phyloP scores from a whole-genome alignment of 2,329 filamentous ascomycete genomes.

The Colletotrichum sp. region DNA sequence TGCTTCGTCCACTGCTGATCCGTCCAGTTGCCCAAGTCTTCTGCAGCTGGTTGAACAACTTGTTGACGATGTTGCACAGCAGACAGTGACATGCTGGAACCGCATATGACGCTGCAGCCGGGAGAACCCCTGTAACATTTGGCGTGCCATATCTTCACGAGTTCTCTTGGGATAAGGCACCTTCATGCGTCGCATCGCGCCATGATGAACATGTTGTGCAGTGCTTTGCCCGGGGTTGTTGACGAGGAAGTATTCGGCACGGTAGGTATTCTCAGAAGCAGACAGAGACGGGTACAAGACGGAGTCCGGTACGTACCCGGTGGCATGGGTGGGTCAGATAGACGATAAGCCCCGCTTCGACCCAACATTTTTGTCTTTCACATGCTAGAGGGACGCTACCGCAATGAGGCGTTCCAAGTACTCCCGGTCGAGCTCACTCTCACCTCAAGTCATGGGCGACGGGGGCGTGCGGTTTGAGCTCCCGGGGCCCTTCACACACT shows the following conservation, averaged over 20 bases:
- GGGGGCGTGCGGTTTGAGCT: constrained; percentile 3
- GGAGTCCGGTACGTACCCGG: neutral
- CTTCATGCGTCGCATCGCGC: constrained; percentile 8
- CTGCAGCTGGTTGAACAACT: neutral
- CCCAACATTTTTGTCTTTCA: constrained; percentile 22
- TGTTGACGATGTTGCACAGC: neutral
- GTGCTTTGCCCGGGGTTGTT: neutral
- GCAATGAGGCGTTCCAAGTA: neutral
- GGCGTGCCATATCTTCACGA: neutral
- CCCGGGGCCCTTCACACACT: neutral
- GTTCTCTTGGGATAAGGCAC: neutral
- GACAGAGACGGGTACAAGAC: neutral
- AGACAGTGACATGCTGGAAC: neutral
- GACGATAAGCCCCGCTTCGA: constrained; percentile 17
- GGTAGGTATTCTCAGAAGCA: neutral
- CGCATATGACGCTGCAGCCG: neutral
- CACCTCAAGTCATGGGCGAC: neutral
- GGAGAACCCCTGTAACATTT: constrained; percentile 2
- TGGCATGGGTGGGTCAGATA: constrained; percentile 13
- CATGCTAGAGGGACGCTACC: constrained; percentile 4
- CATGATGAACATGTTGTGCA: neutral
- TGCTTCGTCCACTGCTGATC: neutral
- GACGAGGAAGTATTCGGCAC: neutral
- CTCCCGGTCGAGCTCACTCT: neutral
- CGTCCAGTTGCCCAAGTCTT: neutral